These are phyloP conservation scores for Aethionema arabicum DNA, from an alignment of 345 rosid genomes.

Conservation along the genomic window DNA sequence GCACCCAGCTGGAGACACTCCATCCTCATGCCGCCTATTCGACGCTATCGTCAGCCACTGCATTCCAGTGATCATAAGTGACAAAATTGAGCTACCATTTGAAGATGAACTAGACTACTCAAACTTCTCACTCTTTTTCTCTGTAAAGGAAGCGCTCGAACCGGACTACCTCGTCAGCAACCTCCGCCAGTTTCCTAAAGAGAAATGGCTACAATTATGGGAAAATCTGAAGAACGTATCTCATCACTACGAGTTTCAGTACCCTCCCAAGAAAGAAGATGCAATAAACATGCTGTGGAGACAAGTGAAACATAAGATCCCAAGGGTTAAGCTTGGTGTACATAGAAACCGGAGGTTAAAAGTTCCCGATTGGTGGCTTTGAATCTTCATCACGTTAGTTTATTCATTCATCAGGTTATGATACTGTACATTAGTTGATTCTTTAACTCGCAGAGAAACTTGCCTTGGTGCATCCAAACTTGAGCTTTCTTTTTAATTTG, in stretches of 20 bases:
- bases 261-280: constrained; percentile 76
- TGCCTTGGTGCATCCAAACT: constrained; percentile 4
- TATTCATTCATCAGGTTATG: constrained; percentile 17
- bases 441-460: constrained; percentile 22
- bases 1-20: constrained; percentile 91
- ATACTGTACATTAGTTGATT: constrained; percentile 47
- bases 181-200: constrained; percentile 66
- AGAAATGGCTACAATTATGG: constrained; percentile 82
- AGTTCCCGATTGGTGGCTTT: constrained; percentile 86
- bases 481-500: background rate
- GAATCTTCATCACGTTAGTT: constrained; percentile 26
- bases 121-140: constrained; percentile 73
- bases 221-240: constrained; percentile 58
- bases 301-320: constrained; percentile 76
- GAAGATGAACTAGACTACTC: constrained; percentile 82
- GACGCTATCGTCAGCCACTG: constrained; percentile 92
- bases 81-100: constrained; percentile 77
- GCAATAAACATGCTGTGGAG: constrained; percentile 87
- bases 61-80: constrained; percentile 79
- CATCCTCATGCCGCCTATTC: constrained; percentile 84
- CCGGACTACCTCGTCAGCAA: constrained; percentile 67
- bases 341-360: constrained; percentile 79
- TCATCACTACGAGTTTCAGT: constrained; percentile 77
- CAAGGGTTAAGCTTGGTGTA: constrained; percentile 53
- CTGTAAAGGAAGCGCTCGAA: constrained; percentile 60